Evolutionary conservation across 305 asterid species (phyloP).

Genomic region (Striga hermonthica): DNA sequence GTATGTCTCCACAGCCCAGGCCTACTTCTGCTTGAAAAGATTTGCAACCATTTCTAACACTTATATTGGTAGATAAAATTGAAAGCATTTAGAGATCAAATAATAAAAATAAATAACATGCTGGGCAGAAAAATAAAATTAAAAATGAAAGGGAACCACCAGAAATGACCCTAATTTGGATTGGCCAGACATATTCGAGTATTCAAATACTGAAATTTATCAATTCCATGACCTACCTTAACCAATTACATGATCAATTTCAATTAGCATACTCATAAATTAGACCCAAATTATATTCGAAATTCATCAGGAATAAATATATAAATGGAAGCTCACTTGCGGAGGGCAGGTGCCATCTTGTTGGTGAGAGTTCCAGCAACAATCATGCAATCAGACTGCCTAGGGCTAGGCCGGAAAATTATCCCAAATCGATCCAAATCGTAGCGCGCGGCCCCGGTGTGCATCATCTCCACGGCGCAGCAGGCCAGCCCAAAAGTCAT

Average conservation of each 20-base stretch:
- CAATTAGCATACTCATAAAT: background rate
- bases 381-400: slow-evolving; percentile 95
- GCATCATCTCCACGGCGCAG: slow-evolving; percentile 98
- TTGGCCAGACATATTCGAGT: background rate
- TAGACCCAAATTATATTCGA: background rate
- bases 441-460: slow-evolving; percentile 92
- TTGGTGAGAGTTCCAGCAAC: slow-evolving; percentile 97
- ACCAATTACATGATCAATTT: slow-evolving; percentile 5
- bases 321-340: slow-evolving; percentile 50
- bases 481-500: slow-evolving; percentile 95
- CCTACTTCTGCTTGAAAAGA: background rate
- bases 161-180: slow-evolving; percentile 18
- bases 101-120: background rate
- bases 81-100: background rate
- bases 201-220: background rate
- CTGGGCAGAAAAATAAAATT: background rate
- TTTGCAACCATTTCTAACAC: background rate
- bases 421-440: slow-evolving; percentile 94
- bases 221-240: slow-evolving; percentile 14
- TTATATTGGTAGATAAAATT: background rate
- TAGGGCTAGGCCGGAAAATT: slow-evolving; percentile 90
- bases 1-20: background rate
- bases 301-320: background rate
- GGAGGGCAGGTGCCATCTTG: slow-evolving; percentile 98
- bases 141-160: background rate